Base-by-base conservation (phyloP, 352 stramenopile species). In the Phytophthora sp. region DNA sequence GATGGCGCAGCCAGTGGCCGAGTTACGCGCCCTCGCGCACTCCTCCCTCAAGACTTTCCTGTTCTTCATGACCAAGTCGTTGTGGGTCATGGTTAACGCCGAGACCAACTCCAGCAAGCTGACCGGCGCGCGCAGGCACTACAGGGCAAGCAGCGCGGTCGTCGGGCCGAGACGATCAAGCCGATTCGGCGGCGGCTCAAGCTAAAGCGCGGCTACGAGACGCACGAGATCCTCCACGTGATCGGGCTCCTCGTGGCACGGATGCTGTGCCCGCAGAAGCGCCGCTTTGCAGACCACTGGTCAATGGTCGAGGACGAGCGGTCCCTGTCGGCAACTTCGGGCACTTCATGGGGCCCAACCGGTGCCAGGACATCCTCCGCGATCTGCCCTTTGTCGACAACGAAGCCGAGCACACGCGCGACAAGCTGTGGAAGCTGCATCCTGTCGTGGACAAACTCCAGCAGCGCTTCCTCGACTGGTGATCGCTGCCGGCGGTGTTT, bases 61-160 rank as follows among this genome's bases (percentile, higher is more conserved):
- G 47, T 63, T 45, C 13, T 68, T 71, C 21, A 60, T 76, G 36
- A 39, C 63, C 0, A 66, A 64, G 16, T 54, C 50, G 0, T 16
- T 76, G 21, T 69, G 50, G 63, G 55, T 57, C 3, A 1, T 13
- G 3, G 68, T 76, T 7, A 26, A 36, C 5, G 18, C 5, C 3
- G 63, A 73, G 47, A 65, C 49, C 13, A 76, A 79, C 35, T 46
- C 18, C 38, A 53, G 54, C 8, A 42, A 39, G 0, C 46, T 71
- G 56, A 50, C 35, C 3, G 45, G 52, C 1, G 53, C 23, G n/a
- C 7, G 3, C 21, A 31, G 50, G 52, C 0, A 15, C 3, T 46
- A 26, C 46, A 42, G n/a, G 26, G 18, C 3, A 53, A 52, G 38
- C 36, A 57, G 31, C n/a, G 13, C 8, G 4, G 16, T 15, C 35